Evolutionary conservation across 1,139 yeast species (phyloP), one percentile per base, ranked within the genome.

Genomic region (Diutina rugosa): DNA sequence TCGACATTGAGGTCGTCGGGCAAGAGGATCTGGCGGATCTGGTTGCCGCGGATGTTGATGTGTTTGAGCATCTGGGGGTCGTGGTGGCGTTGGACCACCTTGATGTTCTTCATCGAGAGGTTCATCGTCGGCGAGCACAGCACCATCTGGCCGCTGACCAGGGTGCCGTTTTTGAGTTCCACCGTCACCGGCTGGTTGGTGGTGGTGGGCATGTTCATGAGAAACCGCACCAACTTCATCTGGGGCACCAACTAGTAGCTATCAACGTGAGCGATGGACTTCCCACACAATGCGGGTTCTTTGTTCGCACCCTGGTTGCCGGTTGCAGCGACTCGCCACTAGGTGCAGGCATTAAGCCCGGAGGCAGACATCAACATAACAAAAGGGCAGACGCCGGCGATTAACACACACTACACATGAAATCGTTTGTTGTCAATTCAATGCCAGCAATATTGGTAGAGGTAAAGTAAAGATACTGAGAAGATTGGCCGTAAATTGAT

Each of bases 91-190:
- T 82, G 80, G 35, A 87, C 82, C 81, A 86, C 82, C 65, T 86
- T 88, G 57, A 90, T 95, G 62, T 87, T 88, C 63, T 88, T 85
- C 62, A 93, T 71, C 6, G 91, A 84, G 52, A 95, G 84, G 70
- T 93, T 93, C 99, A 93, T 93, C 62, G 88, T 81, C 41, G 97
- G 97, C 5, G 96, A 79, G 51, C 95, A 96, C 7, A 90, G 82
- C 51, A 88, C 80, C 47, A 93, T 76, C 59, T 81, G 82, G 49
- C 99, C 99, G 65, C 87, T 88, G 58, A 90, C 77, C 10, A 95
- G 85, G 66, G 90, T 97, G 41, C 98, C 98, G 69, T 93, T 90
- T 69, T 93, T 93, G 65, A 93, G 76, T 67, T 93, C 99, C 35
- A 93, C 89, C 56, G 95, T 93, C 6, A 93, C 93, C 54, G 91